Percentiles rank a stretch among this genome's conserved stretches.
These are phyloP conservation scores for Nigrograna mackinnonii DNA, from an alignment of 2,329 filamentous ascomycete species.

Conservation along the genomic window DNA sequence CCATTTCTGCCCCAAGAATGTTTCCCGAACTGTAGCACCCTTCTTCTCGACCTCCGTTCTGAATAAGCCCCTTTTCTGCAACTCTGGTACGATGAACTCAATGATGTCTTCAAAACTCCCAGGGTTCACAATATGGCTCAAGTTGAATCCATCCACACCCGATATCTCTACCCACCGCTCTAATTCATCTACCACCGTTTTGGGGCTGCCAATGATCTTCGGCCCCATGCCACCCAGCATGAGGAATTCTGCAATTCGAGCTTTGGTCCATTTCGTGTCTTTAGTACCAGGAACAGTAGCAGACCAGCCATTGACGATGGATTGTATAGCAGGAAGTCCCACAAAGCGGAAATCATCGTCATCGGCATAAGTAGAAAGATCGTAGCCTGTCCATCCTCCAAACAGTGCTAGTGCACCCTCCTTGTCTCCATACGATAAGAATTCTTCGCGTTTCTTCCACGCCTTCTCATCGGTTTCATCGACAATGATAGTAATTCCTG, in stretches of 20 bases:
- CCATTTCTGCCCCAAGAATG: slow-evolving; percentile 10
- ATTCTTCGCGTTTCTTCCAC: slow-evolving; percentile 62
- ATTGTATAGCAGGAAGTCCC: slow-evolving; percentile 9
- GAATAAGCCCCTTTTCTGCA: slow-evolving; percentile 32
- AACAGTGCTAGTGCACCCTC: slow-evolving; percentile 71
- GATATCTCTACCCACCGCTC: slow-evolving; percentile 68
- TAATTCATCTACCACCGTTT: slow-evolving; percentile 66
- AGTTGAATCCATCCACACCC: slow-evolving; percentile 74
- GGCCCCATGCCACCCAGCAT: slow-evolving; percentile 67
- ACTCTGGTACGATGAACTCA: slow-evolving; percentile 23
- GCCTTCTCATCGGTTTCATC: slow-evolving; percentile 68
- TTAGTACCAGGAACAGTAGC: slow-evolving; percentile 17
- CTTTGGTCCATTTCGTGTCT: slow-evolving; percentile 69
- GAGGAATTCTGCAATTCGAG: slow-evolving; percentile 67
- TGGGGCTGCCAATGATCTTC: slow-evolving; percentile 63
- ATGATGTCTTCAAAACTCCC: slow-evolving; percentile 25
- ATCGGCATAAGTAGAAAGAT: slow-evolving; percentile 60
- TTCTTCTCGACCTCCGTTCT: slow-evolving; percentile 15
- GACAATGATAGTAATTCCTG: slow-evolving; percentile 65
- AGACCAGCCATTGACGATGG: slow-evolving; percentile 16
- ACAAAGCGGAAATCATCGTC: slow-evolving; percentile 54
- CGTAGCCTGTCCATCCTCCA: slow-evolving; percentile 72
- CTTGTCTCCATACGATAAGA: slow-evolving; percentile 59
- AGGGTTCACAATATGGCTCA: slow-evolving; percentile 46
- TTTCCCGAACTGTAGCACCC: slow-evolving; percentile 11